These are phyloP conservation scores for Arabidopsis lyrata DNA, from an alignment of 441 rosid genomes.

Conservation along the genomic window DNA sequence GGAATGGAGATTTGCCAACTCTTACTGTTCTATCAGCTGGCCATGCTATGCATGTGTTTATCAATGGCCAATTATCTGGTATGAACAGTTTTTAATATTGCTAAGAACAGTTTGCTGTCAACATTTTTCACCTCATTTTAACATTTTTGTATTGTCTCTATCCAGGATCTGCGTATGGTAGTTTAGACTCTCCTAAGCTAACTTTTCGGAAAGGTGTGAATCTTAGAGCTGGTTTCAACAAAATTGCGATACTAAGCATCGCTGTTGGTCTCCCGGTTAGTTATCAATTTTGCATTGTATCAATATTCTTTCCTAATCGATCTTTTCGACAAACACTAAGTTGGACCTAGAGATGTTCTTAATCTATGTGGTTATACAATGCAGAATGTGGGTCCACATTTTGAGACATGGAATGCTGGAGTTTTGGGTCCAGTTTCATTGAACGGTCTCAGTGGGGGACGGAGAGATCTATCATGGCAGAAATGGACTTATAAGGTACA, in stretches of 20 bases:
- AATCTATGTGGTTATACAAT: slow-evolving; percentile 11
- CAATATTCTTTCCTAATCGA: neutral
- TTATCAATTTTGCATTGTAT: slow-evolving; percentile 27
- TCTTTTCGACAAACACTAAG: slow-evolving; percentile 1
- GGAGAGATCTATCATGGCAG: slow-evolving; percentile 93
- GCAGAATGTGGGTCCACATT: slow-evolving; percentile 98
- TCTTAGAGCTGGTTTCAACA: slow-evolving; percentile 82
- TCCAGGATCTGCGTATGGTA: slow-evolving; percentile 87
- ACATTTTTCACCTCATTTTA: slow-evolving; percentile 24
- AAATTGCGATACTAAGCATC: slow-evolving; percentile 78
- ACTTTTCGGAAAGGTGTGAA: slow-evolving; percentile 69
- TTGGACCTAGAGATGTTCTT: neutral
- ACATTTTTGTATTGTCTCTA: slow-evolving; percentile 30
- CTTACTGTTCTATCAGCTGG: slow-evolving; percentile 92
- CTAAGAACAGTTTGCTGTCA: slow-evolving; percentile 5
- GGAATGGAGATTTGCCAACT: slow-evolving; percentile 66
- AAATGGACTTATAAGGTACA: slow-evolving; percentile 95
- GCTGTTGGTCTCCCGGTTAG: slow-evolving; percentile 97
- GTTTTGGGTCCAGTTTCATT: slow-evolving; percentile 89
- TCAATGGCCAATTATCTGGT: slow-evolving; percentile 90
- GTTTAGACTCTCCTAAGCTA: slow-evolving; percentile 83
- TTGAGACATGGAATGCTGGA: slow-evolving; percentile 97
- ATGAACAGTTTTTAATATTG: slow-evolving; percentile 10
- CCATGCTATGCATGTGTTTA: slow-evolving; percentile 92
- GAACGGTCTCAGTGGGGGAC: slow-evolving; percentile 79